phyloP scores from a whole-genome alignment of 148 eudicot species.

The Tetragonia tetragonoides region DNA sequence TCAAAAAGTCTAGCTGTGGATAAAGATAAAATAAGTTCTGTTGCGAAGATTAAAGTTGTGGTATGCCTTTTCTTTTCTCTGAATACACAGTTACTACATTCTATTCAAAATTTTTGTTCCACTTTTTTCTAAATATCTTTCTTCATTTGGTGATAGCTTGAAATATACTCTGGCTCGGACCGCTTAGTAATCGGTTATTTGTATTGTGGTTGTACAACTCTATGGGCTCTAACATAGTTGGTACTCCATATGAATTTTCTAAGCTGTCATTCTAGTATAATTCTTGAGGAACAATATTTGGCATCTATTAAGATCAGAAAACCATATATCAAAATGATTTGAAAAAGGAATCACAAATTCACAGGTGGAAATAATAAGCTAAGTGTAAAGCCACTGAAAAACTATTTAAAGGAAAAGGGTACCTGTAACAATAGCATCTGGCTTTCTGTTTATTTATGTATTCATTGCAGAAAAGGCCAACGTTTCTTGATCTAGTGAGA shows the following conservation, averaged over 20 bases:
- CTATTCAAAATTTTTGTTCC: not conserved
- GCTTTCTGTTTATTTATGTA: not conserved
- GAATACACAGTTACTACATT: not conserved
- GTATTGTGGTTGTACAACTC: too few species aligned
- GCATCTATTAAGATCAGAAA: too few species aligned
- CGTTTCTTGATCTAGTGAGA: not conserved
- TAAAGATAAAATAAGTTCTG: slow-evolving; percentile 72
- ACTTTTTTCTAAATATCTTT: not conserved
- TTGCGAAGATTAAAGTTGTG: slow-evolving; percentile 99
- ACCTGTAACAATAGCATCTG: not conserved
- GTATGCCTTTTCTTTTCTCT: slow-evolving; percentile 41
- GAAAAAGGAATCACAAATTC: not conserved
- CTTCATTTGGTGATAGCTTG: not conserved
- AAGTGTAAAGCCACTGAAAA: not conserved
- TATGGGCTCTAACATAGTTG: too few species aligned
- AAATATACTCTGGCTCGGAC: not conserved
- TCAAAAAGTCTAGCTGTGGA: slow-evolving; percentile 62
- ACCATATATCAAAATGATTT: not conserved
- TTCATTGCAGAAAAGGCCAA: not conserved
- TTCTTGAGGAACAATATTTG: not conserved
- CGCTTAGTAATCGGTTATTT: too few species aligned
- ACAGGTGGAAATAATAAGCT: not conserved
- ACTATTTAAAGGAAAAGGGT: not conserved
- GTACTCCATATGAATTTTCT: not conserved
- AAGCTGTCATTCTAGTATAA: not conserved